Percentiles rank a stretch among this genome's conserved stretches.
phyloP scores from a whole-genome alignment of 257 asterid genomes.

The Solanum commersonii region DNA sequence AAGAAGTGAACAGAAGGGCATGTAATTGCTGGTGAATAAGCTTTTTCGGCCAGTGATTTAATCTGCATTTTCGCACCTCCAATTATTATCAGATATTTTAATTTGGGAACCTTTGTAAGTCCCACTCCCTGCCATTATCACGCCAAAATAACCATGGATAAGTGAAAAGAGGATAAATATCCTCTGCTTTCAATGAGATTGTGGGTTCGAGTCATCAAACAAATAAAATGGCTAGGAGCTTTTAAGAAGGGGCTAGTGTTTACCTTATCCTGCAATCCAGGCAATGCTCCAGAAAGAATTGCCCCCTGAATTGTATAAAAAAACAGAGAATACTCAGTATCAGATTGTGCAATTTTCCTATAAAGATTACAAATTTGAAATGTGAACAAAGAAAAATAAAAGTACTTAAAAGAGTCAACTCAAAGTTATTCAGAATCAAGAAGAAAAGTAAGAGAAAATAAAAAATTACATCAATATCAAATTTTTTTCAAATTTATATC shows the following conservation, averaged over 20 bases:
- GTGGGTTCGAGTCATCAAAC: background rate
- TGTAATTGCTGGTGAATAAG: conserved; percentile 45
- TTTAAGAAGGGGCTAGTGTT: background rate
- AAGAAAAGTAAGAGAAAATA: background rate
- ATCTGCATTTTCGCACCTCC: conserved; percentile 68
- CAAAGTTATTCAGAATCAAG: background rate
- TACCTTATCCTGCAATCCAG: conserved; percentile 80
- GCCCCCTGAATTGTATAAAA: conserved; percentile 55
- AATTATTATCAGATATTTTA: conserved; percentile 54
- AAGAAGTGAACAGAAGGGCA: conserved; percentile 81
- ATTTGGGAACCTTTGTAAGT: conserved; percentile 61
- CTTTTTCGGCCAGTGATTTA: conserved; percentile 40
- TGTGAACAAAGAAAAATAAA: background rate
- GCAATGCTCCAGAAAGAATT: conserved; percentile 63
- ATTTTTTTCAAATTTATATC: background rate
- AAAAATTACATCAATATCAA: background rate
- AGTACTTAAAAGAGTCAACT: background rate
- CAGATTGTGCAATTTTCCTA: background rate
- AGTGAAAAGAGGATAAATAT: background rate
- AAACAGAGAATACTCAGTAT: background rate
- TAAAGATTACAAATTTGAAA: background rate
- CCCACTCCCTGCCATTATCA: conserved; percentile 50
- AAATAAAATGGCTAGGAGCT: background rate
- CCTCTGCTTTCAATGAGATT: background rate
- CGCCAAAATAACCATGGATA: background rate